A percentile compares a stretch with the other conserved stretches of the same genome.
Evolutionary conservation across 768 basidiomycete genomes (phyloP).

Genomic region (Amyloporia xantha): DNA sequence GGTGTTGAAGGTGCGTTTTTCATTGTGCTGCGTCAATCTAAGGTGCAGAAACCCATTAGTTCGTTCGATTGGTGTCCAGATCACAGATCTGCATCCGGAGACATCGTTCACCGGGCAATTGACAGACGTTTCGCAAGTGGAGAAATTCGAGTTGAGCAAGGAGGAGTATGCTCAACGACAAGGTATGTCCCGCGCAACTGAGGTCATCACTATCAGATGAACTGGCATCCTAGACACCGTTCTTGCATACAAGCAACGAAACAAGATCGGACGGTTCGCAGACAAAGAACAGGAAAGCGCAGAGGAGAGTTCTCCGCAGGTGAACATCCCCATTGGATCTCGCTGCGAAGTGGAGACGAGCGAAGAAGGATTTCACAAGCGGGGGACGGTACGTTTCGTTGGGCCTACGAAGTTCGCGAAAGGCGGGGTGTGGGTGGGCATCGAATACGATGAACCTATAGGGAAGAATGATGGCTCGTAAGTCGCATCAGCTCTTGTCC

Average conservation of each 20-base stretch:
- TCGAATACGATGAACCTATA: slow-evolving; percentile 93
- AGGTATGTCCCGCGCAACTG: slow-evolving; percentile 40
- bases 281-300: slow-evolving; percentile 34
- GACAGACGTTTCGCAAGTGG: slow-evolving; percentile 77
- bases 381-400: slow-evolving; percentile 82
- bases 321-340: slow-evolving; percentile 58
- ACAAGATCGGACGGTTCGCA: slow-evolving; percentile 89
- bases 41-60: neutral
- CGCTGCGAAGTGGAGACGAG: slow-evolving; percentile 78
- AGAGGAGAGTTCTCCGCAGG: slow-evolving; percentile 21
- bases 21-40: slow-evolving; percentile 17
- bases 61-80: slow-evolving; percentile 33
- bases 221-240: slow-evolving; percentile 61
- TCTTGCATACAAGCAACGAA: slow-evolving; percentile 76
- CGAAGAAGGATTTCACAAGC: slow-evolving; percentile 64
- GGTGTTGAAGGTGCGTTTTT: slow-evolving; percentile 78
- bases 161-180: slow-evolving; percentile 75
- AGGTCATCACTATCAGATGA: neutral
- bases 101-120: slow-evolving; percentile 75
- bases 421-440: slow-evolving; percentile 77
- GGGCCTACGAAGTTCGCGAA: slow-evolving; percentile 73
- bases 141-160: slow-evolving; percentile 86
- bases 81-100: slow-evolving; percentile 72
- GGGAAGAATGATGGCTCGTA: slow-evolving; percentile 96
- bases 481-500: slow-evolving; percentile 35